phyloP scores from a whole-genome alignment of 306 rosid species.

The Cicer yamashitae region DNA sequence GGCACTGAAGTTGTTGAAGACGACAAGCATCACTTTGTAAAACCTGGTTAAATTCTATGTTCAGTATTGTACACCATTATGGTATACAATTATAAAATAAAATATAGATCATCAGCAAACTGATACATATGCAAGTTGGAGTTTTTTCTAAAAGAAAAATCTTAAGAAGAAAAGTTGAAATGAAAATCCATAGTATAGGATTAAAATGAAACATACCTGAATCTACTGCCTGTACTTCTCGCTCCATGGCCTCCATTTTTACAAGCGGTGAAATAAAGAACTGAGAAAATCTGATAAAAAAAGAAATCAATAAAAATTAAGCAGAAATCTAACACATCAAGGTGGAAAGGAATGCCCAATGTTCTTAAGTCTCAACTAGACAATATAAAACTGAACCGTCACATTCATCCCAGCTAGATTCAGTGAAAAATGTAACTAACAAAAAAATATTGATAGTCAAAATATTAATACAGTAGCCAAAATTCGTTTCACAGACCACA shows the following conservation, averaged over 20 bases:
- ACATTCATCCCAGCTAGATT: constrained; percentile 12
- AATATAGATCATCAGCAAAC: constrained; percentile 43
- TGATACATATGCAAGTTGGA: constrained; percentile 37
- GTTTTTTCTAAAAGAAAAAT: neutral
- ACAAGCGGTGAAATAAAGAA: constrained; percentile 96
- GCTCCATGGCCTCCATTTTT: constrained; percentile 91
- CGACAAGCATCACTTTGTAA: constrained; percentile 89
- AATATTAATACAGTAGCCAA: constrained; percentile 29
- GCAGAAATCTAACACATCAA: constrained; percentile 34
- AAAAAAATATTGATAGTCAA: neutral
- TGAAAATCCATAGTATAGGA: constrained; percentile 31
- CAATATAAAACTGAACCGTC: constrained; percentile 13
- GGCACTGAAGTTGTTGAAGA: constrained; percentile 92
- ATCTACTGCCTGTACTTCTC: constrained; percentile 97
- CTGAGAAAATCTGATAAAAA: constrained; percentile 80
- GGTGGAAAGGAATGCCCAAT: constrained; percentile 12
- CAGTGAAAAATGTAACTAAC: constrained; percentile 29
- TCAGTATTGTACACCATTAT: constrained; percentile 51
- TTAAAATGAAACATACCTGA: constrained; percentile 67
- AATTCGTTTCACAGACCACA: neutral
- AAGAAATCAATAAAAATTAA: constrained; percentile 40
- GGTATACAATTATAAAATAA: constrained; percentile 50
- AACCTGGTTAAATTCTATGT: constrained; percentile 88
- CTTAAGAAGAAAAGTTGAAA: neutral
- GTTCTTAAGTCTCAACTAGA: constrained; percentile 23